Evolutionary conservation across 1,284 basidiomycete species (phyloP), one percentile per base, ranked within the genome.

Genomic region (Ustilago sp.): DNA sequence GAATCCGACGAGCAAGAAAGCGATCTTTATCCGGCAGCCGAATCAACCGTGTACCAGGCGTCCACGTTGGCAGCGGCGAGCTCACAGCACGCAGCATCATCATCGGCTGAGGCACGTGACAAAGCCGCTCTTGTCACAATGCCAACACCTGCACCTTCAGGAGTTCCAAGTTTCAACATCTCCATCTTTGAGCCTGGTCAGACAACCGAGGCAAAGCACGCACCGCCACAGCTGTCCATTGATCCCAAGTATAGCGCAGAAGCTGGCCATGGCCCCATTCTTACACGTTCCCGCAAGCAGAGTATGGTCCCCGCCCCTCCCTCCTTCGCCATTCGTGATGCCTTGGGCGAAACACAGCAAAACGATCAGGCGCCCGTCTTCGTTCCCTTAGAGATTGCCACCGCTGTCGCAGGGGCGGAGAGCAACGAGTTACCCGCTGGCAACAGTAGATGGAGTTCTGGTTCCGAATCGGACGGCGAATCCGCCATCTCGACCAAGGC

Each of bases 371-470:
- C 63, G 4, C 32, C 36, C 1, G 41, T 13, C 51, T 43, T 57
- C 15, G 23, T 59, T 1, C 56, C 68, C 8, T 39, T 68, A 32
- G 65, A 68, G 5, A 32, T 32, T 13, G 47, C 19, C 32, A 53
- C 65, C 9, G 53, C 28, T 31, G 52, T 68, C 32, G 41, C 35
- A 13, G 15, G 58, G 15, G 36, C 61, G 4, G n/a, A 56, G 28
- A 61, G 58, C 61, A 53, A 58, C 34, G 64, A 64, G 2, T 12
- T 4, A 2, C 45, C 59, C n/a, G 15, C 55, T 15, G 62, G 65
- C 62, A 70, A 60, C 52, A 80, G 78, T 45, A 61, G 72, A 32
- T 81, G 80, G 80, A 81, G 80, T 60, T 81, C 80, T 5, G 80
- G 78, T 7, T 81, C 80, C 12, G 80, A 81, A 19, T 72, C 70